Percentiles rank a stretch among this genome's conserved stretches.
Conservation (phyloP, 768 basidiomycete genomes). For the Cyclocybe cylindracea region DNA sequence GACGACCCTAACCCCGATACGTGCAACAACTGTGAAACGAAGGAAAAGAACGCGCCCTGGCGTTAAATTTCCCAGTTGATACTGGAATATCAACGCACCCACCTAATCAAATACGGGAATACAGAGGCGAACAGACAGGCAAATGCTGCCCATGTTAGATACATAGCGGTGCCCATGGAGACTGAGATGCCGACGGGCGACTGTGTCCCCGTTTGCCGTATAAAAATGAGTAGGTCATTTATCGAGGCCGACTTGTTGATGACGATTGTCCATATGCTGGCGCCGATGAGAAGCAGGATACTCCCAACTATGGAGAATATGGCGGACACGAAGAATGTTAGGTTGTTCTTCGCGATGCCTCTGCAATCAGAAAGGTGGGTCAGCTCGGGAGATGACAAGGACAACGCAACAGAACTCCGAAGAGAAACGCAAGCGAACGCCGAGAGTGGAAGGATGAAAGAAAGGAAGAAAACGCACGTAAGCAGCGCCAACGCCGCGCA, state of each 20-base stretch:
- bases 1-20: slow-evolving; percentile 55
- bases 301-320: slow-evolving; percentile 62
- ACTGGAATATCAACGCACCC: slow-evolving; percentile 19
- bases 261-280: slow-evolving; percentile 77
- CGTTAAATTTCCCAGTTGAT: background rate
- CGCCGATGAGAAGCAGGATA: slow-evolving; percentile 65
- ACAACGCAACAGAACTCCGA: slow-evolving; percentile 11
- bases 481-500: slow-evolving; percentile 64
- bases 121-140: slow-evolving; percentile 64
- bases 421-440: background rate
- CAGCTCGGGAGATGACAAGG: background rate
- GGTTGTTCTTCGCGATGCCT: slow-evolving; percentile 63
- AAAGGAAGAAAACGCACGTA: slow-evolving; percentile 47
- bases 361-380: slow-evolving; percentile 32
- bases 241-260: slow-evolving; percentile 63
- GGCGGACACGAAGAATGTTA: slow-evolving; percentile 70
- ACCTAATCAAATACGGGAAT: slow-evolving; percentile 81
- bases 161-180: slow-evolving; percentile 61
- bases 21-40: slow-evolving; percentile 66
- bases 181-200: slow-evolving; percentile 62
- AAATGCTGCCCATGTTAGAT: slow-evolving; percentile 75
- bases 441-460: background rate
- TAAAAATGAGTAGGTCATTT: slow-evolving; percentile 35
- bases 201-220: slow-evolving; percentile 12
- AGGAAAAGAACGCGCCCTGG: background rate